These are phyloP conservation scores for Santalum album DNA, from an alignment of 164 flowering plant species.

Conservation along the genomic window DNA sequence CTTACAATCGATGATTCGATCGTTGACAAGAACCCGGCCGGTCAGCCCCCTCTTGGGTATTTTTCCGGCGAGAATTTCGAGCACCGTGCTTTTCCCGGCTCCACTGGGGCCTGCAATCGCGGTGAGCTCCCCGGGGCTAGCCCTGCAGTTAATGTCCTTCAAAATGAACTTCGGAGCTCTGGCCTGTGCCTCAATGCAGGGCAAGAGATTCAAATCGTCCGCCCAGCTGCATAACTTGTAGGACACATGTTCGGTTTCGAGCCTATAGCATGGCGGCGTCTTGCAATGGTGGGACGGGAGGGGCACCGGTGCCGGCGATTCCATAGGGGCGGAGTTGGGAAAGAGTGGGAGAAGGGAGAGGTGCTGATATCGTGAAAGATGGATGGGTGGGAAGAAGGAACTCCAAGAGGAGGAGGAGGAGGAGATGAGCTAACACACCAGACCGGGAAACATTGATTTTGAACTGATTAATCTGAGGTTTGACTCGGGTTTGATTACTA, in stretches of 20 bases:
- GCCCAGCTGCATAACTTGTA: slow-evolving; percentile 22
- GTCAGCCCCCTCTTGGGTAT: not conserved
- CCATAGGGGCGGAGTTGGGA: slow-evolving; percentile 21
- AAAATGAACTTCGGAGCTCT: slow-evolving; percentile 30
- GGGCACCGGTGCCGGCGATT: no score
- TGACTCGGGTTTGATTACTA: not conserved
- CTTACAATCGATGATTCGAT: not conserved
- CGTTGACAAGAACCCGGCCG: not conserved
- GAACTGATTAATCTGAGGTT: slow-evolving; percentile 2
- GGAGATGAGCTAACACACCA: slow-evolving; percentile 60
- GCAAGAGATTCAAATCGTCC: slow-evolving; percentile 15
- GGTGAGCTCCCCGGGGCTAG: slow-evolving; percentile 12
- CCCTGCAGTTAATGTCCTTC: slow-evolving; percentile 8
- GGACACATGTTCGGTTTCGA: slow-evolving; percentile 44
- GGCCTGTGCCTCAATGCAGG: slow-evolving; percentile 7
- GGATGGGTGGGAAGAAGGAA: no score
- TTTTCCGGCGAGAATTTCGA: not conserved
- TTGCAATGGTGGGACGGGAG: slow-evolving; percentile 27
- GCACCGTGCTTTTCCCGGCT: slow-evolving; percentile 60
- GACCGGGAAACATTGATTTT: slow-evolving; percentile 13
- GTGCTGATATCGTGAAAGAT: slow-evolving; percentile 3
- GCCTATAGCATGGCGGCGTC: slow-evolving; percentile 19
- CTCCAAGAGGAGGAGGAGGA: not conserved
- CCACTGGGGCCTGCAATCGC: slow-evolving; percentile 77
- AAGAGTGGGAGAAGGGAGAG: not conserved